A percentile compares a stretch with the other conserved stretches of the same genome.
Conservation (phyloP, 306 rosid species). For the Cucumis sativus region DNA sequence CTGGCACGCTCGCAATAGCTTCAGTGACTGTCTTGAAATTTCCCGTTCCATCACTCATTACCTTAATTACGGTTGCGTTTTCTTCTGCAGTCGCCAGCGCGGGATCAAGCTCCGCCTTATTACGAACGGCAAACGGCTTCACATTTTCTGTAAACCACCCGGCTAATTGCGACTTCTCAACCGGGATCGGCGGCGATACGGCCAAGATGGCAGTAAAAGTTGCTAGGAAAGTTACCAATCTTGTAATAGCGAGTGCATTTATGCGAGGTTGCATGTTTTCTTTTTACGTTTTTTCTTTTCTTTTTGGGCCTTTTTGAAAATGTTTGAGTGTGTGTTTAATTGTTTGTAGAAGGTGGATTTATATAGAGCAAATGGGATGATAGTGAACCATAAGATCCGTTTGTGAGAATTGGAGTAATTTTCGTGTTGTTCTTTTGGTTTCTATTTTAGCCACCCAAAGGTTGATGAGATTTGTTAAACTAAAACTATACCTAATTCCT, state of each 20-base stretch:
- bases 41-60: constrained; percentile 20
- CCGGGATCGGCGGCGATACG: constrained; percentile 9
- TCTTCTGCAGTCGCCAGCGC: no score
- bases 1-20: constrained; percentile 41
- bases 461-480: no score
- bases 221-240: not conserved
- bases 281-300: not conserved
- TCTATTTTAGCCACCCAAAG: no score
- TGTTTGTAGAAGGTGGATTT: not conserved
- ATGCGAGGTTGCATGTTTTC: not conserved
- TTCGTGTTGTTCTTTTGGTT: no score
- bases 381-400: not conserved
- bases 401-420: not conserved
- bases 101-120: constrained; percentile 21
- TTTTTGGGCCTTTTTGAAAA: no score
- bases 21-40: constrained; percentile 30
- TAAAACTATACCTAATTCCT: no score
- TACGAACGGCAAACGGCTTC: not conserved
- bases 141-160: constrained; percentile 31
- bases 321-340: no score
- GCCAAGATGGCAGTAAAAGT: not conserved
- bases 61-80: no score
- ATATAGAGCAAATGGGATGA: not conserved
- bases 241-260: not conserved
- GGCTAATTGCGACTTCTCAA: constrained; percentile 4